Base-by-base conservation (phyloP, 768 basidiomycete species). In the Lactarius hengduanensis region DNA sequence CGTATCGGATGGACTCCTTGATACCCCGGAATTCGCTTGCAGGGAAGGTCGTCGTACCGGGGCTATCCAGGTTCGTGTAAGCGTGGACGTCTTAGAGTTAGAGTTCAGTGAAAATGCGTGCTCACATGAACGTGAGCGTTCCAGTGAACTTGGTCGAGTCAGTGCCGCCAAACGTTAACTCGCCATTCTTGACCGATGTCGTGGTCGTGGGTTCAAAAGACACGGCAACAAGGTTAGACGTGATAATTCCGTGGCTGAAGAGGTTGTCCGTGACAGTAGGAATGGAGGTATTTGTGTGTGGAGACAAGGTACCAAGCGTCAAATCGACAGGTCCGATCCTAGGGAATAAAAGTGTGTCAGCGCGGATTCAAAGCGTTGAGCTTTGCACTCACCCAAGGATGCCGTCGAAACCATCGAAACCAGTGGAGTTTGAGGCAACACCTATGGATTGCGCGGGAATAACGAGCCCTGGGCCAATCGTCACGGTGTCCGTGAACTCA, bases 391-490 rank as follows among this genome's bases (percentile, higher is more conserved):
- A 87, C 86, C 88, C 87, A 26, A 89, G 68, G 67, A 90, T 88
- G 11, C 88, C 88, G 70, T 89, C 88, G 28, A 84, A 79, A 47
- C 81, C 83, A 0, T 66, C 38, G 71, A 77, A 75, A 4, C 83
- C 87, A 2, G 59, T 28, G 1, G 83, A 78, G 0, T 28, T 72
- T 4, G 77, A 73, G 20, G 88, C 86, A 59, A 85, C 87, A 70
- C 88, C 88, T 59, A 90, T 87, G 11, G 86, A 87, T 71, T 90
- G 89, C 5, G 73, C 61, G 16, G 76, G 63, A 60, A 90, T 82
- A 57, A 79, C 78, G 30, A 88, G 80, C 32, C 80, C 80, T 26
- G 74, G 59, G 16, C 80, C 79, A 62, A 91, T 76, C 0, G 81
- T 80, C 50, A 91, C 85, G 3, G 76, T 78, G 73, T 90, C 89